Conservation (phyloP, 108 stramenopile genomes). For the Nannochloropsis gaditana region DNA sequence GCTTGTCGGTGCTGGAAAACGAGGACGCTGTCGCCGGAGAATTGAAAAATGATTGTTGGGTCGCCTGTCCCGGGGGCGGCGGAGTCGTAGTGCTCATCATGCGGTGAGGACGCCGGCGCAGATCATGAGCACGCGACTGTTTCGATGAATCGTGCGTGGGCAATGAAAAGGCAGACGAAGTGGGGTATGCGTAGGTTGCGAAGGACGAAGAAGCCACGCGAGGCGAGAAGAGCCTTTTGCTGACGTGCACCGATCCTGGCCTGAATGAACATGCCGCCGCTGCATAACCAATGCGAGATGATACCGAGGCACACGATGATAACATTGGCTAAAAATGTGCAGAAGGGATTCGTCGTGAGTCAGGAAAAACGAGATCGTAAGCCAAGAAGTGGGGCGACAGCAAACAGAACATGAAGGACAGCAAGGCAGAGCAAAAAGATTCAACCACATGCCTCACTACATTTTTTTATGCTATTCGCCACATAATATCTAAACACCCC, state of each 20-base stretch:
- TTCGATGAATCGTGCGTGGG: not conserved
- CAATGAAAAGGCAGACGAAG: not conserved
- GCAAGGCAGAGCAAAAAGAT: not conserved
- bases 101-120: conserved; percentile 9
- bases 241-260: not conserved
- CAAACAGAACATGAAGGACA: not conserved
- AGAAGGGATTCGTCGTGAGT: not conserved
- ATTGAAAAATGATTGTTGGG: not conserved
- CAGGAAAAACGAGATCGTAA: not conserved
- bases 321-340: not conserved
- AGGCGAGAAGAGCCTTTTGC: not conserved
- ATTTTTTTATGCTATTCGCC: too few relatives aligned
- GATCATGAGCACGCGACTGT: not conserved
- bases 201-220: not conserved
- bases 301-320: not conserved
- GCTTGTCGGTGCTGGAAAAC: not conserved
- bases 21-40: not conserved
- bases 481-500: too few relatives aligned
- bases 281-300: not conserved
- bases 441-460: too few relatives aligned
- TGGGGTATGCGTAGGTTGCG: not conserved
- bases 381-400: not conserved
- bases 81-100: conserved; percentile 10
- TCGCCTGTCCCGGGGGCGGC: not conserved
- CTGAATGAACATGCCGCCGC: not conserved